Evolutionary conservation across 768 basidiomycete species (phyloP), one percentile per base, ranked within the genome.

Genomic region (Floccularia luteovirens): DNA sequence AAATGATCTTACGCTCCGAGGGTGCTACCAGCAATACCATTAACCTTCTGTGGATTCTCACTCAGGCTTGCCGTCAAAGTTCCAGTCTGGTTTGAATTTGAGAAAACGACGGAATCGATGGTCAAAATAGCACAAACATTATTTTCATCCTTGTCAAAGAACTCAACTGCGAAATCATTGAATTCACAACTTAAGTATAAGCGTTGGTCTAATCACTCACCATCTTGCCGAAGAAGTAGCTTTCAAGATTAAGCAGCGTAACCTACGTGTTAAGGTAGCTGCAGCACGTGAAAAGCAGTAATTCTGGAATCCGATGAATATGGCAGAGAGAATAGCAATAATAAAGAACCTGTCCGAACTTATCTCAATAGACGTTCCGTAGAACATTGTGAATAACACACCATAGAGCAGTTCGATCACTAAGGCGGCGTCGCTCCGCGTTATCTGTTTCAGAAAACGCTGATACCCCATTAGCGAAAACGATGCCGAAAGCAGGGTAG

Each of bases 1-100:
- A 14, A 42, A 21, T 8, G 27, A 23, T 64, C 75, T 54, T 46
- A 78, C 67, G 79, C 69, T 58, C 86, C 90, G 13, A 89, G 69
- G 2, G 90, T 90, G 38, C 80, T 62, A 36, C 88, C 90, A 41
- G 82, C 82, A 30, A 90, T 61, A 49, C 88, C 87, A 43, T 77
- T 78, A 39, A 91, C 71, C 54, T 90, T 90, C 48, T 87, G 82
- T 1, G 90, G 80, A 49, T 82, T 78, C 38, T 88, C 86, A 38
- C 80, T 77, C 31, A 93, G 60, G 39, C 63, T 66, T 2, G 80
- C 72, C 0, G 86, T 90, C 35, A 92, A 67, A 28, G 70, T 68
- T 38, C 90, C 90, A 4, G 86, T 81, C 69, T 77, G 24, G 20
- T 13, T n/a, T 11, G 34, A 20, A 21, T 13, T 36, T 20, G 21